Evolutionary conservation across 176 grass and related monocot genomes (phyloP).

Genomic region (Paspalum vaginatum): DNA sequence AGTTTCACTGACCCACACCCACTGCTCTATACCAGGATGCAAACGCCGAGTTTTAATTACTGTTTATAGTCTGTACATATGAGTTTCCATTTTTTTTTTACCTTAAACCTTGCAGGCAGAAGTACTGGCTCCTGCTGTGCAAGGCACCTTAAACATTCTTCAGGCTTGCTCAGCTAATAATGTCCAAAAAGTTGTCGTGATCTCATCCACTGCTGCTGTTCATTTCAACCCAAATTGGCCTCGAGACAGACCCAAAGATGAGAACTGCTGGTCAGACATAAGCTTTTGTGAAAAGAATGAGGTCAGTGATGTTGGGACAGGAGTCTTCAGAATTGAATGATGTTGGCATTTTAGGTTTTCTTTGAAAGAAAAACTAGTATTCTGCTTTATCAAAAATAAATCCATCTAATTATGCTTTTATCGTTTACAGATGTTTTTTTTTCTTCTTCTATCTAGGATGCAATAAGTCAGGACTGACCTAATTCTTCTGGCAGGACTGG

Average conservation of each 20-base stretch:
- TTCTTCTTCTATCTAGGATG: neutral
- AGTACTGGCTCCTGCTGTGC: conserved; percentile 39
- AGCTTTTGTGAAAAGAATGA: conserved; percentile 22
- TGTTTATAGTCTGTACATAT: neutral
- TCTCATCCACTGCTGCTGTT: conserved; percentile 30
- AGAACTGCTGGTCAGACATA: conserved; percentile 54
- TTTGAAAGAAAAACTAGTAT: too few relatives aligned
- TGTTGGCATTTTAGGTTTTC: too few relatives aligned
- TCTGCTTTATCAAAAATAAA: too few relatives aligned
- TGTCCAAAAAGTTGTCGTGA: conserved; percentile 33
- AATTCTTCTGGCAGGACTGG: conserved; percentile 42
- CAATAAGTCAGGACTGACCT: neutral
- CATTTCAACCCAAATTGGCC: conserved; percentile 39
- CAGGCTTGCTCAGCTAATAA: conserved; percentile 26
- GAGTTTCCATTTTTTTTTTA: neutral
- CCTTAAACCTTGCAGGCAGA: conserved; percentile 38
- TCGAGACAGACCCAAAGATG: conserved; percentile 32
- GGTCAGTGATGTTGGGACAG: neutral
- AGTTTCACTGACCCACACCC: neutral
- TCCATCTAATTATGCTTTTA: neutral
- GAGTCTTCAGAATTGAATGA: too few relatives aligned
- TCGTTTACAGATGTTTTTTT: neutral
- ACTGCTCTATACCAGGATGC: neutral
- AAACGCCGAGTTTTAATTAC: neutral
- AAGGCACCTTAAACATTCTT: conserved; percentile 42